Conservation (phyloP, 768 basidiomycete species). For the Lactarius quietus region DNA sequence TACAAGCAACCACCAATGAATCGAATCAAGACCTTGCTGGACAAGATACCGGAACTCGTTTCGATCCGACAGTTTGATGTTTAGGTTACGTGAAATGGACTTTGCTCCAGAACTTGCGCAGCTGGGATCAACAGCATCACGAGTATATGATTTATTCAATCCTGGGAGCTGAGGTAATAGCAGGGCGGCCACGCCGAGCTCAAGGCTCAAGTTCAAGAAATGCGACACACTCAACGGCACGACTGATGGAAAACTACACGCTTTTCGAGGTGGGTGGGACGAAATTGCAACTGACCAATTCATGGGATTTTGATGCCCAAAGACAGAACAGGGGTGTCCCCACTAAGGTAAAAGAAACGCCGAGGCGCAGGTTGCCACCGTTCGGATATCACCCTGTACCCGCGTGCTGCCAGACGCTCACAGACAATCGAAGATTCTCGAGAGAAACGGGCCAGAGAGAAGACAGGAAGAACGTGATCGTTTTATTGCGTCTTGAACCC, state of each 20-base stretch:
- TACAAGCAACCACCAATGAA: constrained; percentile 6
- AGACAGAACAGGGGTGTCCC: not conserved
- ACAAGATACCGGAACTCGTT: not conserved
- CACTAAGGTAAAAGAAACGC: not conserved
- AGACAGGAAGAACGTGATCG: not conserved
- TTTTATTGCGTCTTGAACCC: not conserved
- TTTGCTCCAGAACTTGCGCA: not conserved
- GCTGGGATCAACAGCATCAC: not conserved
- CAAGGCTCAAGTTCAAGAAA: not conserved
- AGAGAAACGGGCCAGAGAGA: constrained; percentile 1
- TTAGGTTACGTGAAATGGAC: not conserved
- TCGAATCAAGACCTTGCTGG: constrained; percentile 9
- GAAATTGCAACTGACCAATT: not conserved
- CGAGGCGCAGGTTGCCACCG: not conserved
- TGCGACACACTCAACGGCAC: too few species aligned
- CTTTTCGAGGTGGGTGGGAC: not conserved
- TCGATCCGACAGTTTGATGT: not conserved
- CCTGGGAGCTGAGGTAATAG: not conserved
- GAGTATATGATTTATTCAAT: not conserved
- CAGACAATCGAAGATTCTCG: not conserved
- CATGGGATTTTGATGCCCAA: not conserved
- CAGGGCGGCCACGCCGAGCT: not conserved
- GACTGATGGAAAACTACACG: too few species aligned
- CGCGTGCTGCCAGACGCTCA: not conserved
- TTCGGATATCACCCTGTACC: not conserved